Evolutionary conservation across 2,329 filamentous ascomycete species (phyloP).

Genomic region (Cytospora piceicola): DNA sequence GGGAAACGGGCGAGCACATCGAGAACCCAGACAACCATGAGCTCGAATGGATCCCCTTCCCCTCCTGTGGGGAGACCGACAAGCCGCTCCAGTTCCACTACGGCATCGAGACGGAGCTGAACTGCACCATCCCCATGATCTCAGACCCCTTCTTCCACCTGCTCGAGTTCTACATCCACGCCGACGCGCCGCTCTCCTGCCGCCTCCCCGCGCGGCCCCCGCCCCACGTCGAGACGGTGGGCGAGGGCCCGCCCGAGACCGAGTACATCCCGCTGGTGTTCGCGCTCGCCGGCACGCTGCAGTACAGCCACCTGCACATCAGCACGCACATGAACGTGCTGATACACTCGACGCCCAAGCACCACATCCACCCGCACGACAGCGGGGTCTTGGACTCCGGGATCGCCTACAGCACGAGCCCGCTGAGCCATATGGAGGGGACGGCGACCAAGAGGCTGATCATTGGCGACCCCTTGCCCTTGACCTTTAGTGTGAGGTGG

Average conservation of each 20-base stretch:
- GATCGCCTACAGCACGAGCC: slow-evolving; percentile 82
- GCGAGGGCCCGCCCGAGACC: slow-evolving; percentile 52
- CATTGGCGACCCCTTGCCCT: slow-evolving; percentile 81
- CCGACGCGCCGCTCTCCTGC: slow-evolving; percentile 89
- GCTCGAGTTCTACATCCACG: slow-evolving; percentile 97
- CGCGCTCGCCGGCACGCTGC: slow-evolving; percentile 84
- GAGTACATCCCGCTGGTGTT: slow-evolving; percentile 86
- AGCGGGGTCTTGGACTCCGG: slow-evolving; percentile 85
- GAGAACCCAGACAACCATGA: slow-evolving; percentile 74
- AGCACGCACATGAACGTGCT: slow-evolving; percentile 88
- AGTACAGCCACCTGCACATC: slow-evolving; percentile 87
- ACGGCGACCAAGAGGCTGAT: slow-evolving; percentile 68
- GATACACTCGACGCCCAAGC: slow-evolving; percentile 70
- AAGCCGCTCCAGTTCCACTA: slow-evolving; percentile 84
- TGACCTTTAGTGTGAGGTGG: slow-evolving; percentile 84
- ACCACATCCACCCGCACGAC: slow-evolving; percentile 65
- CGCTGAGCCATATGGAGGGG: slow-evolving; percentile 63
- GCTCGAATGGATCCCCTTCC: slow-evolving; percentile 91
- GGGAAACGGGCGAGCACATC: slow-evolving; percentile 88
- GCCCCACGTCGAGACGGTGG: slow-evolving; percentile 57
- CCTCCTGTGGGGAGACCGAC: slow-evolving; percentile 84
- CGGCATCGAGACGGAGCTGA: slow-evolving; percentile 78
- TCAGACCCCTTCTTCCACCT: slow-evolving; percentile 83
- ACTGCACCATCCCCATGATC: slow-evolving; percentile 80
- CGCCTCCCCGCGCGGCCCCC: slow-evolving; percentile 80